Evolutionary conservation across 345 rosid genomes (phyloP), one percentile per base, ranked within the genome.

Genomic region (Adansonia digitata): DNA sequence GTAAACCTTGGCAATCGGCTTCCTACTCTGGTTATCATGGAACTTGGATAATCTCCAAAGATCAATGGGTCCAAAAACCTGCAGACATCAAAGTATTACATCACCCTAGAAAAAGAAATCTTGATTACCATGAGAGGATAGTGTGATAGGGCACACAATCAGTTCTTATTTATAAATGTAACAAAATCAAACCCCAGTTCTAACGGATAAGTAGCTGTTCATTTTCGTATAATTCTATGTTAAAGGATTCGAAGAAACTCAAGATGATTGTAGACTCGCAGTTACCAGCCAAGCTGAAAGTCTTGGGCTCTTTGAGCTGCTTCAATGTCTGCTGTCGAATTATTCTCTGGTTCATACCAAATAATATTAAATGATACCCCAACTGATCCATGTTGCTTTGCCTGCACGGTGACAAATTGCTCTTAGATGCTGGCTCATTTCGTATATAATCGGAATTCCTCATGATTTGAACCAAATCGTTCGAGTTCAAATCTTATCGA

Each of bases 271-370:
- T 13, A 59, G 15, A 43, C 2, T 61, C 12, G 29, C 27, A 57
- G 5, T 80, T 88, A 91, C 99, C 99, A 95, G 76, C 97, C 99
- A 78, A 95, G 88, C 84, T 95, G 99, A 85, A 95, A 95, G 77
- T 95, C 99, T 86, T 88, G 98, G 10, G 99, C 98, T 82, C 94
- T 86, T 82, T 95, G 90, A 57, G 97, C 82, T 37, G 99, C 99
- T 80, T 89, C 91, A 40, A 76, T 86, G 74, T 91, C 90, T 59
- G 79, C 81, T 13, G 85, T 87, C 51, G 84, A 79, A 87, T 91
- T 88, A 0, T 84, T 71, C 57, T 75, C 86, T 0, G 99, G 91
- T 73, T 83, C 92, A 57, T 14, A 95, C 99, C 99, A 95, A 29
- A 93, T 88, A 34, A 93, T 96, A 80, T 93, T 91, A 34, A 90